Percentiles rank a stretch among this genome's conserved stretches.
These are phyloP conservation scores for Rhypophila decipiens DNA, from an alignment of 495 filamentous ascomycete genomes.

Conservation along the genomic window DNA sequence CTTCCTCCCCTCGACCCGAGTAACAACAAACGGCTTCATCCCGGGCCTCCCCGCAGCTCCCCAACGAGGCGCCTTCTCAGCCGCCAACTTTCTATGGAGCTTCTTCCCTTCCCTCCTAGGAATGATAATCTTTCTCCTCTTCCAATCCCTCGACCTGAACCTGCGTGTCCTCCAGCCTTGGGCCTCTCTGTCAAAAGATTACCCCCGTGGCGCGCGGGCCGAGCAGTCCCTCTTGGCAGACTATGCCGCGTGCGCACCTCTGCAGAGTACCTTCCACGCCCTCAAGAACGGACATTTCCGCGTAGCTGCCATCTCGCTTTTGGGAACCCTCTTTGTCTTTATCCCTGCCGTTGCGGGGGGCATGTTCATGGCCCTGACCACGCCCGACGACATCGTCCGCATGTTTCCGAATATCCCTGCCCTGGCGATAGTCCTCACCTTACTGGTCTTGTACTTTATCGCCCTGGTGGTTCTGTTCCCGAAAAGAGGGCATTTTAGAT, in stretches of 20 bases:
- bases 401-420: constrained; percentile 65
- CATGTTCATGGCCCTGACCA: constrained; percentile 72
- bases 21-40: constrained; percentile 58
- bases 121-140: constrained; percentile 66
- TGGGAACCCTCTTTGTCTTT: constrained; percentile 56
- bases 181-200: constrained; percentile 49
- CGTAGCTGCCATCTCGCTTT: constrained; percentile 60
- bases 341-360: constrained; percentile 75
- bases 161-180: constrained; percentile 73
- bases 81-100: constrained; percentile 82
- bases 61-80: constrained; percentile 60
- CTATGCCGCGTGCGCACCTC: constrained; percentile 59
- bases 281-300: constrained; percentile 61
- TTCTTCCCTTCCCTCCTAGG: constrained; percentile 75
- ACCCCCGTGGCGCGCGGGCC: constrained; percentile 53
- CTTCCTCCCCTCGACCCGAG: constrained; percentile 60
- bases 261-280: constrained; percentile 57
- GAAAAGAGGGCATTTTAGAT: constrained; percentile 46
- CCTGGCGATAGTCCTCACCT: constrained; percentile 59
- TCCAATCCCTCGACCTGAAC: constrained; percentile 69
- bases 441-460: constrained; percentile 61
- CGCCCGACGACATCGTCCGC: constrained; percentile 47
- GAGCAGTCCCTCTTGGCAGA: constrained; percentile 65
- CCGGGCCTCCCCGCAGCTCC: constrained; percentile 59
- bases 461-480: constrained; percentile 46